A percentile compares a stretch with the other conserved stretches of the same genome.
Evolutionary conservation across 163 green algal species (phyloP).

Genomic region (Scenedesmus sp.): DNA sequence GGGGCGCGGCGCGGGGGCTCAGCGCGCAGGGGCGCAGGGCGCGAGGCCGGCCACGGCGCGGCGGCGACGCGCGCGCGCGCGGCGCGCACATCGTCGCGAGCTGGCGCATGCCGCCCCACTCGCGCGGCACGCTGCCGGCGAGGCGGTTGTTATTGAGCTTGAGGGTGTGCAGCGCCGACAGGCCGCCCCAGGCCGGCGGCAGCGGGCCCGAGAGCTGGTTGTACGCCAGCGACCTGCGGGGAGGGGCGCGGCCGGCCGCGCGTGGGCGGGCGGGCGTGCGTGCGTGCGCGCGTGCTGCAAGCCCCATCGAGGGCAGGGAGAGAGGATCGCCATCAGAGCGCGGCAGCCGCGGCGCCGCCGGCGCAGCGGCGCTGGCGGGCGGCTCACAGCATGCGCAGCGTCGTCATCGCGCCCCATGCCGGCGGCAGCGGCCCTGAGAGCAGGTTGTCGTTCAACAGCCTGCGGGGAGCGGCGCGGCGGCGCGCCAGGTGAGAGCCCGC

Average conservation of each 20-base stretch:
- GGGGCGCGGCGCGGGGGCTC: no score
- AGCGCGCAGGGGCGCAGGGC: no score
- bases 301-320: not conserved
- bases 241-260: not conserved
- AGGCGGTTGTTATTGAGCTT: no score
- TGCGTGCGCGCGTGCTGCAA: not conserved
- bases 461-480: not conserved
- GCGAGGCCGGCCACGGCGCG: no score
- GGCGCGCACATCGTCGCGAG: no score
- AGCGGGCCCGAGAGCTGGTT: constrained; percentile 14
- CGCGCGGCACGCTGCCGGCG: no score
- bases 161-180: constrained; percentile 15
- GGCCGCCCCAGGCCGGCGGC: not conserved
- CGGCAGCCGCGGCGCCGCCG: no score
- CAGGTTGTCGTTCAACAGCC: constrained; percentile 38
- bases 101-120: no score
- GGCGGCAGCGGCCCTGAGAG: not conserved
- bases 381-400: constrained; percentile 26
- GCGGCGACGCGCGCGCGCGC: no score
- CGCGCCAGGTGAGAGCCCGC: not conserved
- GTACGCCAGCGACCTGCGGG: constrained; percentile 26
- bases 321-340: not conserved
- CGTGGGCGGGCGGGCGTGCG: not conserved
- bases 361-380: no score
- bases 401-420: constrained; percentile 21